Evolutionary conservation across 306 rosid species (phyloP).

Genomic region (Trichosanthes truncata): DNA sequence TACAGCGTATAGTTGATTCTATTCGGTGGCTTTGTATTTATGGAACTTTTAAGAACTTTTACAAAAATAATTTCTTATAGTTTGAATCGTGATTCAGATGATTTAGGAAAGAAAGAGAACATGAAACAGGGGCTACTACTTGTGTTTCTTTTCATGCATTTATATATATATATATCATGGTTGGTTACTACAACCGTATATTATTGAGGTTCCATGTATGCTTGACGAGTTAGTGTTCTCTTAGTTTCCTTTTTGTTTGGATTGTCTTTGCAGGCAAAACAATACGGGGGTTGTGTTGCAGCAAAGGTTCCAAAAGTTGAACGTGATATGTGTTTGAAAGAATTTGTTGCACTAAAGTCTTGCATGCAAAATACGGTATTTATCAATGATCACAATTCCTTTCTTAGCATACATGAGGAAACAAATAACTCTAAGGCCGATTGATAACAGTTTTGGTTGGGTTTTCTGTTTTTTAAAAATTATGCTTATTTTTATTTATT

Average conservation of each 20-base stretch:
- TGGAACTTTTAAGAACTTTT: background rate
- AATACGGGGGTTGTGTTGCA: slow-evolving; percentile 80
- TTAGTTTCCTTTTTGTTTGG: background rate
- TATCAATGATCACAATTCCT: background rate
- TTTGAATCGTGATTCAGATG: background rate
- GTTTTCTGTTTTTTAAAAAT: background rate
- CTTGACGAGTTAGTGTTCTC: background rate
- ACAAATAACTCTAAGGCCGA: background rate
- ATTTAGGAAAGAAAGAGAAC: background rate
- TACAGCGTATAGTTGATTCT: background rate
- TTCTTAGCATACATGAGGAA: background rate
- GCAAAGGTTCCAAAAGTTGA: slow-evolving; percentile 92
- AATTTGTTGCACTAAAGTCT: slow-evolving; percentile 66
- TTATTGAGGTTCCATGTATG: background rate
- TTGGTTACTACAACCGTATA: background rate
- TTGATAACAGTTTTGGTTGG: background rate
- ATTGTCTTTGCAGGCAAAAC: slow-evolving; percentile 44
- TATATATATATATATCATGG: background rate
- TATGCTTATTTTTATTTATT: too few relatives aligned
- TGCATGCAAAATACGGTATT: slow-evolving; percentile 84
- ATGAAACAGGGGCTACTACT: background rate
- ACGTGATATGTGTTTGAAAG: slow-evolving; percentile 70
- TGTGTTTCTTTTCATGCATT: background rate
- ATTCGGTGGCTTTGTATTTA: background rate
- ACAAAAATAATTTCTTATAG: background rate